Base-by-base conservation (phyloP, 208 protist genomes). In the Strigomonas oncopelti region DNA sequence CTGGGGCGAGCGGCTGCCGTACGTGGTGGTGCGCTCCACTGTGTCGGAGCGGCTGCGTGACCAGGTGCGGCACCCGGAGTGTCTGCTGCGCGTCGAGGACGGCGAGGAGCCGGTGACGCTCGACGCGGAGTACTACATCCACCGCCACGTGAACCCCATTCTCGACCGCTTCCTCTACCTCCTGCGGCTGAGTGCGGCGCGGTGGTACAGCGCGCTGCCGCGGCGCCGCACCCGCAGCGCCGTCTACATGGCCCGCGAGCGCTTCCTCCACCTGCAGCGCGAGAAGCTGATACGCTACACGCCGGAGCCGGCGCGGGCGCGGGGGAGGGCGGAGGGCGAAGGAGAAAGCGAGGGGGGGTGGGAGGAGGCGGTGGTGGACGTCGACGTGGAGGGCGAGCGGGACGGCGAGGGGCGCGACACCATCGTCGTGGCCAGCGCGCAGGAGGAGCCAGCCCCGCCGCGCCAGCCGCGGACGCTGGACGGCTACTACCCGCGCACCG, bases 81-180 rank as follows among this genome's bases (percentile, higher is more conserved):
- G 69, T 16, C 71, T 93, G 59, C 75, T 91, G 31, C 65, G 67
- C 52, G 32, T 74, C 3, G 5, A 36, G 14, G 74, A 83, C 61
- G 63, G n/a, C 48, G 48, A 32, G n/a, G 60, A 31, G 32, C 36
- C 36, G 20, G 38, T 73, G 67, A 61, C 64, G 25, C 58, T 93
- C 25, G 77, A 93, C 66, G 74, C 71, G 20, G 80, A 81, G 32
- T 93, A 96, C 65, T 96, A 96, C 78, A 85, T 96, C 24, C 74
- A 68, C 11, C 76, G 74, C 5, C 80, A 94, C 74, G 74, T 94
- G 55, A 88, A 89, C 74, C 74, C 84, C 48, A 71, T 83, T 18
- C 78, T 96, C 13, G 84, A 94, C 61, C 86, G 91, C 45, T 75
- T 96, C 54, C 88, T 96, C 57, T 85, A 83, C 67, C 71, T 87